Conservation (phyloP, 2,329 filamentous ascomycete species). For the Akanthomyces lecanii region DNA sequence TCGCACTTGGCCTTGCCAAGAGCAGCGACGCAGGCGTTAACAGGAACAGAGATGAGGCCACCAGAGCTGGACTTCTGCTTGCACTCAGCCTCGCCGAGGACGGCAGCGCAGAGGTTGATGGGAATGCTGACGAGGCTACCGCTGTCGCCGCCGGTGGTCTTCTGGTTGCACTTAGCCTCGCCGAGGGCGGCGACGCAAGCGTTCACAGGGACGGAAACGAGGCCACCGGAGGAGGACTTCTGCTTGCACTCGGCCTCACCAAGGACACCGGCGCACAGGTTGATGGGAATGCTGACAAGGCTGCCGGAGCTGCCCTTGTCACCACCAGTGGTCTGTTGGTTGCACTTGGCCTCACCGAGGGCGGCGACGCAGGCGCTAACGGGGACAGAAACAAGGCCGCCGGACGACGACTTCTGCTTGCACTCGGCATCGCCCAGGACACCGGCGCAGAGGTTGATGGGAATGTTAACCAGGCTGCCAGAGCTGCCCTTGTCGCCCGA, state of each 20-base stretch:
- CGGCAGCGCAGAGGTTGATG: conserved; percentile 4
- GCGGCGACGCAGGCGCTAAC: background rate
- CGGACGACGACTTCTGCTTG: background rate
- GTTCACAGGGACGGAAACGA: conserved; percentile 3
- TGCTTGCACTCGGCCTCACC: conserved; percentile 4
- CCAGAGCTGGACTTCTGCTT: conserved; percentile 2
- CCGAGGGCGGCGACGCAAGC: background rate
- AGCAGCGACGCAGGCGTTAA: background rate
- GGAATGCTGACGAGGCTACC: conserved; percentile 3
- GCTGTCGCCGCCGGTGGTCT: background rate
- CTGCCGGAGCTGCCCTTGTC: background rate
- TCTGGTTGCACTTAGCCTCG: background rate
- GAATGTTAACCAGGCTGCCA: background rate
- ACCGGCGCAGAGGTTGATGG: conserved; percentile 1
- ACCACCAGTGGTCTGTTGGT: background rate
- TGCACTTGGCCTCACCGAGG: conserved; percentile 6
- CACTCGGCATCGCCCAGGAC: background rate
- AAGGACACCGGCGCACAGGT: background rate
- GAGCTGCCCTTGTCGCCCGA: background rate
- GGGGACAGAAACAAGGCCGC: background rate
- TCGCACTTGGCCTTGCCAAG: conserved; percentile 4
- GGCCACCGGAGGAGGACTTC: background rate
- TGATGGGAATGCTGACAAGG: conserved; percentile 1
- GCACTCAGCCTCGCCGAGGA: conserved; percentile 11
- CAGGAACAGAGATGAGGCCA: conserved; percentile 6